A percentile compares a stretch with the other conserved stretches of the same genome.
Conservation (phyloP, 306 rosid genomes). For the Potentilla sterilis region DNA sequence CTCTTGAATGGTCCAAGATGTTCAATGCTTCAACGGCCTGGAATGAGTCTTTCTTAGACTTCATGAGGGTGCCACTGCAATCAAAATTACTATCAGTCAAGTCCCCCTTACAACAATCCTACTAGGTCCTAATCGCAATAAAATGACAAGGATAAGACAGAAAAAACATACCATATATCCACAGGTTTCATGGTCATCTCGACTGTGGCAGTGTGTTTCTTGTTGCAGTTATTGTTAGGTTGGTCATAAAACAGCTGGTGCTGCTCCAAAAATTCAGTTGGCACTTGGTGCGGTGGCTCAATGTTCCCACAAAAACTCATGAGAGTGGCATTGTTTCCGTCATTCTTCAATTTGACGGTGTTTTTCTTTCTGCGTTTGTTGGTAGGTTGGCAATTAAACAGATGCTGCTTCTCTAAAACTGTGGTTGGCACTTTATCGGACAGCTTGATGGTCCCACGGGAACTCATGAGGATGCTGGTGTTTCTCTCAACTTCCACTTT, state of each 20-base stretch:
- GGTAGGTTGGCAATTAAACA: background rate
- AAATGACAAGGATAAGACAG: background rate
- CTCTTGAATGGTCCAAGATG: constrained; percentile 33
- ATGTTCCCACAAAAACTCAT: background rate
- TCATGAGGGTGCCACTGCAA: background rate
- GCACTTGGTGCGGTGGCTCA: background rate
- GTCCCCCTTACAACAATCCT: background rate
- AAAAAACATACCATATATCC: background rate
- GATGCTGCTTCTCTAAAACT: background rate
- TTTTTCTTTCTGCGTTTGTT: background rate
- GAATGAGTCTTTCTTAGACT: constrained; percentile 60
- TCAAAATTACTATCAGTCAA: background rate
- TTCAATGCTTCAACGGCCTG: constrained; percentile 58
- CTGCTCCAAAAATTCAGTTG: constrained; percentile 37
- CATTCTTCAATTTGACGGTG: background rate
- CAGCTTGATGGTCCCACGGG: constrained; percentile 54
- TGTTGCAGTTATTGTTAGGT: constrained; percentile 36
- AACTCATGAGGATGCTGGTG: constrained; percentile 39
- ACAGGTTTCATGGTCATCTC: constrained; percentile 32
- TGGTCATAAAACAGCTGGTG: background rate
- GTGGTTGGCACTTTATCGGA: constrained; percentile 30
- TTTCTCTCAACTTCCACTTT: background rate
- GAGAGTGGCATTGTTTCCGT: background rate
- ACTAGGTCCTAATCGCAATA: background rate
- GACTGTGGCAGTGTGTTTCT: constrained; percentile 43